A percentile compares a stretch with the other conserved stretches of the same genome.
Evolutionary conservation across 2,329 filamentous ascomycete genomes (phyloP).

Genomic region (Aspergillus tanneri): DNA sequence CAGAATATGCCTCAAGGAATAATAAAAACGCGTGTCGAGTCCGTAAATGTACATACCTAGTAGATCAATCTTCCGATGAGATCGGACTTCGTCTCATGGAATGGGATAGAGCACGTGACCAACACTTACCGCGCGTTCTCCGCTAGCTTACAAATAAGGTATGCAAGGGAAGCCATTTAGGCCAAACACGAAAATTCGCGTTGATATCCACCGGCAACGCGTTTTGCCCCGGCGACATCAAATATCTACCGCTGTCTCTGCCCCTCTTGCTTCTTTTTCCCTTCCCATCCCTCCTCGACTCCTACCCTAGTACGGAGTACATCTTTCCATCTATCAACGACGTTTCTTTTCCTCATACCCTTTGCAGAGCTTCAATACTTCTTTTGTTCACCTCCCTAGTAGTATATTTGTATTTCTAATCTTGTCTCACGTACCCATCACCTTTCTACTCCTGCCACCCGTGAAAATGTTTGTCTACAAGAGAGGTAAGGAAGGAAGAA

Average conservation of each 20-base stretch:
- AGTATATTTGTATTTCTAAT: slow-evolving; percentile 26
- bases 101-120: slow-evolving; percentile 23
- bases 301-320: slow-evolving; percentile 15
- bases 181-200: slow-evolving; percentile 38
- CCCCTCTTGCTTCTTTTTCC: slow-evolving; percentile 30
- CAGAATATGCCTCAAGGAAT: no score
- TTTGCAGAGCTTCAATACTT: slow-evolving; percentile 6
- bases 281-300: slow-evolving; percentile 22
- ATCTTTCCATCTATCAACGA: slow-evolving; percentile 9
- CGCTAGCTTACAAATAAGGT: slow-evolving; percentile 13
- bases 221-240: slow-evolving; percentile 34
- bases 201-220: slow-evolving; percentile 30
- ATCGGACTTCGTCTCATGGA: slow-evolving; percentile 1
- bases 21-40: no score
- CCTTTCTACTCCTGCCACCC: slow-evolving; percentile 9
- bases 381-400: slow-evolving; percentile 13
- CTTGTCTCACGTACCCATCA: slow-evolving; percentile 13
- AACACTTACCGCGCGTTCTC: slow-evolving; percentile 16
- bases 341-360: slow-evolving; percentile 6
- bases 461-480: slow-evolving; percentile 62
- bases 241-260: slow-evolving; percentile 32
- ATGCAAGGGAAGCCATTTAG: slow-evolving; percentile 27
- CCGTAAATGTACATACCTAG: no score
- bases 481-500: slow-evolving; percentile 50
- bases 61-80: slow-evolving; percentile 2